Base-by-base conservation (phyloP, 805 yeast species). In the Kodamaea neixiangensis region DNA sequence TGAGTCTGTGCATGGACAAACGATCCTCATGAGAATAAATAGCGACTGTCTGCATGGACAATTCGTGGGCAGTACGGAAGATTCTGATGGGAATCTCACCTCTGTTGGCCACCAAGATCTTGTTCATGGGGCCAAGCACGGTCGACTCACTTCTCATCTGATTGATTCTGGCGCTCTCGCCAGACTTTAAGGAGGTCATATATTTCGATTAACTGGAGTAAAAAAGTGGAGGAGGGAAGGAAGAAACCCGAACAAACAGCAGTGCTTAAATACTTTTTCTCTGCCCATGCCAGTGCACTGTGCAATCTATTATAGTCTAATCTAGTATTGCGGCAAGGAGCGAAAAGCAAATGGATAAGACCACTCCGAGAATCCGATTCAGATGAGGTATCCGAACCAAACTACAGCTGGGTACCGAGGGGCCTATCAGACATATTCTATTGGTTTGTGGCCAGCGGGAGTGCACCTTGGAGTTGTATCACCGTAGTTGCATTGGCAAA, bases 1-100 rank as follows among this genome's bases (percentile, higher is more conserved):
- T 94, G 66, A 93, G 77, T 64, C 97, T 80, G 75, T 94, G 98
- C 92, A 91, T 89, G 10, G 96, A 87, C 62, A 93, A 78, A 55
- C 96, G 78, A 70, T 93, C 99, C 73, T 94, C 97, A 68, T 93
- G 96, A 33, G 97, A 91, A 71, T 91, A 93, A 65, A 93, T 87
- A 43, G 98, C 99, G 39, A 94, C 97, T 0, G 99, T 92, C 65
- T 89, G 91, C 96, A 94, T 89, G 18, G 96, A 87, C 64, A 93
- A 78, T 72, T 93, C 99, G 73, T 94, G 99, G 54, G 99, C 99
- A 34, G 97, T 86, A 74, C 99, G 83, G 74, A 93, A 93, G 68
- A 93, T 92, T 73, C 94, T 75, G 64, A 86, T 85, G 41, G 93
- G 93, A 61, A 87, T 87, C 69, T 87, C 93, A 61, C 93, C 94